These are phyloP conservation scores for Cyphellophora attinorum DNA, from an alignment of 2,329 filamentous ascomycete genomes.

Conservation along the genomic window DNA sequence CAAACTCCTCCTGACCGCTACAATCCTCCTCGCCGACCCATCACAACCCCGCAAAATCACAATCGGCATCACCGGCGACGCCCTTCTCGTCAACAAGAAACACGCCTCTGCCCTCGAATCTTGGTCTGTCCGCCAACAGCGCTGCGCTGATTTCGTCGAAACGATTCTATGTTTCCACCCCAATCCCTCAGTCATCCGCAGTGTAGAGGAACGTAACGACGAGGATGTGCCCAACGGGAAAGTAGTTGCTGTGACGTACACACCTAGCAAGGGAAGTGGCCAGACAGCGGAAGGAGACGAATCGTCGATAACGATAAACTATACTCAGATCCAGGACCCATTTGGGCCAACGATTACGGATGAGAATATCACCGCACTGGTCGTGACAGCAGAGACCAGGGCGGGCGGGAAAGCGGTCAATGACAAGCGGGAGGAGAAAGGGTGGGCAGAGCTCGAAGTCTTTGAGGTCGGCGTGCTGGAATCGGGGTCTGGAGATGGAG, in stretches of 20 bases:
- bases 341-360: constrained; percentile 87
- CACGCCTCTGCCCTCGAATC: constrained; percentile 70
- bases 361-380: constrained; percentile 65
- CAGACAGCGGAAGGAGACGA: constrained; percentile 31
- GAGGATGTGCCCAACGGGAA: constrained; percentile 27
- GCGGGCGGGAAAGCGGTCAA: constrained; percentile 80
- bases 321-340: constrained; percentile 75
- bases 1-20: constrained; percentile 90
- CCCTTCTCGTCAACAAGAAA: constrained; percentile 80
- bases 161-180: constrained; percentile 51
- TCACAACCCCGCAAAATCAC: constrained; percentile 41
- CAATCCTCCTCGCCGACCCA: constrained; percentile 58
- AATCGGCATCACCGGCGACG: constrained; percentile 81
- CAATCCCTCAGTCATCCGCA: constrained; percentile 25
- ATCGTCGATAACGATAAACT: constrained; percentile 58
- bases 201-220: constrained; percentile 23
- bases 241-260: constrained; percentile 23
- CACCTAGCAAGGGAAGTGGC: constrained; percentile 21
- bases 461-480: constrained; percentile 88
- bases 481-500: constrained; percentile 34
- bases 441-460: constrained; percentile 66
- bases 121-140: constrained; percentile 65
- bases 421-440: constrained; percentile 63
- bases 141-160: constrained; percentile 61
- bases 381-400: constrained; percentile 81